Conservation (phyloP, 1,139 yeast genomes). For the Casaregolazyma lundiana region DNA sequence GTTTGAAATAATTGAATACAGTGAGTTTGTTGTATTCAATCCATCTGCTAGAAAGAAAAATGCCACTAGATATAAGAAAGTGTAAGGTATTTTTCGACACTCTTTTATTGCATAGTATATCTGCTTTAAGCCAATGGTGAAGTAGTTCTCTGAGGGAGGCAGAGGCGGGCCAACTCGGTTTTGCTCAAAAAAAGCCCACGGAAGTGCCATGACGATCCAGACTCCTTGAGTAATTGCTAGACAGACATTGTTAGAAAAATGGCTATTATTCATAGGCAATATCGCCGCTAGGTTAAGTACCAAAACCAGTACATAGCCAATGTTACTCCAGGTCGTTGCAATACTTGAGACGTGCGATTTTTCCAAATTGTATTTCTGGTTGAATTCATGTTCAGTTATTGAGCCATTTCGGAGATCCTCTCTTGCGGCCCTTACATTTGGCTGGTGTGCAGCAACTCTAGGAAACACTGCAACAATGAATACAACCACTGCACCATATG, state of each 20-base stretch:
- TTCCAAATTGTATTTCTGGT: slow-evolving; percentile 14
- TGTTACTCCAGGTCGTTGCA: slow-evolving; percentile 18
- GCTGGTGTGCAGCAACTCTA: slow-evolving; percentile 18
- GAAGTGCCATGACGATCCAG: slow-evolving; percentile 19
- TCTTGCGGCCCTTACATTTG: slow-evolving; percentile 18
- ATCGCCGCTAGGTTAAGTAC: slow-evolving; percentile 15
- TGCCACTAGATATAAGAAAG: slow-evolving; percentile 17
- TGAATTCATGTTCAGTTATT: slow-evolving; percentile 15
- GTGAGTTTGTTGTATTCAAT: slow-evolving; percentile 17
- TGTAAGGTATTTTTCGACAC: slow-evolving; percentile 17
- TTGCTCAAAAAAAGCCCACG: slow-evolving; percentile 16
- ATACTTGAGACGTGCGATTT: slow-evolving; percentile 17
- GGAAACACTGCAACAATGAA: slow-evolving; percentile 21
- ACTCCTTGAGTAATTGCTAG: slow-evolving; percentile 18
- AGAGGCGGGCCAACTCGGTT: slow-evolving; percentile 14
- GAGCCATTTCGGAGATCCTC: slow-evolving; percentile 15
- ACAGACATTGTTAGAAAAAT: slow-evolving; percentile 16
- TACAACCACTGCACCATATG: slow-evolving; percentile 15
- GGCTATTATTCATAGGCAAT: slow-evolving; percentile 16
- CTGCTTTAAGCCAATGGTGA: slow-evolving; percentile 19
- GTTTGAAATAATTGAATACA: slow-evolving; percentile 15
- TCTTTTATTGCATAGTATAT: slow-evolving; percentile 17
- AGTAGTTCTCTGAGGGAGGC: slow-evolving; percentile 17
- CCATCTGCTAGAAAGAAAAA: slow-evolving; percentile 19
- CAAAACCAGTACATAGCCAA: slow-evolving; percentile 15